Conservation (phyloP, 345 rosid species). For the Aquilaria malaccensis region DNA sequence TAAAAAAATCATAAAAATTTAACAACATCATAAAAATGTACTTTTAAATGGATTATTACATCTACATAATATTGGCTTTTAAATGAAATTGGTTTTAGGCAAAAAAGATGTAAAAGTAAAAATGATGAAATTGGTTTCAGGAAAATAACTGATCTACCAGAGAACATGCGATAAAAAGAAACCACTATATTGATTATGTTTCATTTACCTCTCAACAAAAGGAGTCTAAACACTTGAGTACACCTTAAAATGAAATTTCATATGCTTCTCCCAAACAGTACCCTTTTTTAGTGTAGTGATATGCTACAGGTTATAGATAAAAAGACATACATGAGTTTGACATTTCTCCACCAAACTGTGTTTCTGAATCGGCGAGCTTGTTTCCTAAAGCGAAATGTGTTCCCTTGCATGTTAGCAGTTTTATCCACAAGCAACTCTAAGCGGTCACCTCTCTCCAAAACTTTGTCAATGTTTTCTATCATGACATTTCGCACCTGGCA, state of each 20-base stretch:
- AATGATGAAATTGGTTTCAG: background rate
- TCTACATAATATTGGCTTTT: too few species aligned
- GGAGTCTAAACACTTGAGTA: background rate
- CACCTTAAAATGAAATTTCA: background rate
- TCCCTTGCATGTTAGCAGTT: constrained; percentile 92
- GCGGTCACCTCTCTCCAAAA: constrained; percentile 88
- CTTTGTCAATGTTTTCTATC: constrained; percentile 95
- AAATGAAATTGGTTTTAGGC: too few species aligned
- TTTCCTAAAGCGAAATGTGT: constrained; percentile 88
- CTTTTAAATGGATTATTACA: too few species aligned
- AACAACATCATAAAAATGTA: too few species aligned
- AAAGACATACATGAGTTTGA: constrained; percentile 69
- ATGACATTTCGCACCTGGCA: constrained; percentile 78
- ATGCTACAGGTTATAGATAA: background rate
- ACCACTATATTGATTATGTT: too few species aligned
- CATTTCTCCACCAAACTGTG: constrained; percentile 91
- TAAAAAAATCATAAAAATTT: background rate
- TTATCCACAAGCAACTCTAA: constrained; percentile 94
- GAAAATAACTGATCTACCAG: background rate
- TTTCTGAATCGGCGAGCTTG: constrained; percentile 87
- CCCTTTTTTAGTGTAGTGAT: background rate
- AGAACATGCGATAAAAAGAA: background rate
- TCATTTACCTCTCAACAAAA: too few species aligned
- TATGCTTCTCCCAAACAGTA: background rate
- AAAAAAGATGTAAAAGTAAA: too few species aligned